Evolutionary conservation across 345 rosid species (phyloP), one percentile per base, ranked within the genome.

Genomic region (Eucalyptus coolabah): DNA sequence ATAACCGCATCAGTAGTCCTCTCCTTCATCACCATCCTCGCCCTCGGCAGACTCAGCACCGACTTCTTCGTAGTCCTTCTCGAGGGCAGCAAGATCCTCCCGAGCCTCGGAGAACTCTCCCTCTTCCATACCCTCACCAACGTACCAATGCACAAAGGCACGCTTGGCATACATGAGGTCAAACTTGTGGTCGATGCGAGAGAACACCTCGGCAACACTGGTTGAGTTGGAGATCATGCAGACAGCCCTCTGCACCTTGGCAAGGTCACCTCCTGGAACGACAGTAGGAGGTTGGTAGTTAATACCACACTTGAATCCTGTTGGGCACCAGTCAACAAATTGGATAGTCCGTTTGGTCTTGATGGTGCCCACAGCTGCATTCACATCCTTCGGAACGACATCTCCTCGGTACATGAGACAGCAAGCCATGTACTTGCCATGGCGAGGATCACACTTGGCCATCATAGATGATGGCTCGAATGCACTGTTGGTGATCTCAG

Each of bases 191-290:
- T 90, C 90, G n/a, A 90, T 90, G 51, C 91, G 87, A 63, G 90
- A 88, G 87, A 90, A 86, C 87, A 88, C 89, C 89, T 88, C 89
- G 3, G 89, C 89, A 50, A 88, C 89, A 77, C 89, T 88, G 89
- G 90, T 90, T 26, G 91, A 90, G 91, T 90, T 90, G 42, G 91
- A 90, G 86, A 90, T 90, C 91, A 90, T 90, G 90, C 90, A 90
- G 51, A 90, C 91, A 21, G 91, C 91, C 88, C 91, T 88, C 88
- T 90, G 91, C 50, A 90, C 91, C 88, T 90, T 90, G 53, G 91
- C 91, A 24, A 90, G 90, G 88, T 90, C 91, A 13, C 91, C 91
- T 42, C 90, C 91, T 2, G 91, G 91, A 45, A 90, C 91, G 32
- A 88, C 91, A 5, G 91, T 86, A 24, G 91, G 91, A 1, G 91